phyloP scores from a whole-genome alignment of 805 yeast genomes.

The Cyberlindnera maclurae region DNA sequence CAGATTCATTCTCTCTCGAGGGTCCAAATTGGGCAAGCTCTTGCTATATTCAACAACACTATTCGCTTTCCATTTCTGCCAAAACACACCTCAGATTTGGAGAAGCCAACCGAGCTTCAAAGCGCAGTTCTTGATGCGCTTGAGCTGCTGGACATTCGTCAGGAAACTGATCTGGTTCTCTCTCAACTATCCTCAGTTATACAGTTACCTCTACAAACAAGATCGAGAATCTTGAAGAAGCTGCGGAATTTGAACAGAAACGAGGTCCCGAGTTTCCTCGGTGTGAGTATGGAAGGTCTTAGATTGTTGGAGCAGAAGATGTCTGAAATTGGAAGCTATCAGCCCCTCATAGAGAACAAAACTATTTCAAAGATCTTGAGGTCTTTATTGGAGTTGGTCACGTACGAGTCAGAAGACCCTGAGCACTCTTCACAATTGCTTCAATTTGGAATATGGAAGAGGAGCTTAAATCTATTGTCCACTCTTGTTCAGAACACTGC shows the following conservation, averaged over 20 bases:
- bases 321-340: conserved; percentile 24
- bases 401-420: conserved; percentile 32
- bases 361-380: conserved; percentile 38
- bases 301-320: conserved; percentile 34
- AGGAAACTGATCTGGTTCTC: conserved; percentile 40
- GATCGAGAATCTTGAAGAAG: conserved; percentile 50
- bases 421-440: conserved; percentile 9
- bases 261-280: conserved; percentile 57
- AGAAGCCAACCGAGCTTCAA: conserved; percentile 60
- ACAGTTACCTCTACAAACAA: conserved; percentile 54
- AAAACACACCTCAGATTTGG: conserved; percentile 44
- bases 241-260: conserved; percentile 31
- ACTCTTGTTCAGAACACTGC: conserved; percentile 26
- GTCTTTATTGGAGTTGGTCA: conserved; percentile 47
- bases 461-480: conserved; percentile 37
- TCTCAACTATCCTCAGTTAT: conserved; percentile 48
- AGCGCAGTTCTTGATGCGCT: conserved; percentile 46
- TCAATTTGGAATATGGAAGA: conserved; percentile 44
- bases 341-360: conserved; percentile 35
- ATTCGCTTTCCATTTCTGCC: conserved; percentile 71
- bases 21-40: conserved; percentile 38
- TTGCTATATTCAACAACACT: conserved; percentile 55
- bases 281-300: conserved; percentile 45
- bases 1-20: conserved; percentile 26
- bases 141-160: conserved; percentile 21